These are phyloP conservation scores for Kuraishia capsulata DNA, from an alignment of 805 yeast genomes.

Conservation along the genomic window DNA sequence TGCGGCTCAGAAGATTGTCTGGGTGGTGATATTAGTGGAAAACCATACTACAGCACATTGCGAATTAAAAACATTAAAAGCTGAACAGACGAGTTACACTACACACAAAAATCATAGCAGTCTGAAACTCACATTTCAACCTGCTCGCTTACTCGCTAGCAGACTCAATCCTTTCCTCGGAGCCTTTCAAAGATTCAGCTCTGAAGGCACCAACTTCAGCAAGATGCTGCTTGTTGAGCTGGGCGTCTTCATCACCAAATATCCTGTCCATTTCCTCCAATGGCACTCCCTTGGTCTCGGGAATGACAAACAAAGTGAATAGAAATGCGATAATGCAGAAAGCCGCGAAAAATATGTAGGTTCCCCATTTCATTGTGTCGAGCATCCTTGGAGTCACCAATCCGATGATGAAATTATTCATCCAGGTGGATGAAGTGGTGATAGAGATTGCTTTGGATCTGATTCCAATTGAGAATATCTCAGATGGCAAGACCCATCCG, in stretches of 20 bases:
- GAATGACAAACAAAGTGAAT: constrained; percentile 11
- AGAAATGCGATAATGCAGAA: background rate
- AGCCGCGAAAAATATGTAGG: constrained; percentile 11
- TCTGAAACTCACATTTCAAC: no score
- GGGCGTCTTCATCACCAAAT: constrained; percentile 1
- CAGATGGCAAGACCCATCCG: constrained; percentile 46
- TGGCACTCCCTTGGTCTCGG: constrained; percentile 44
- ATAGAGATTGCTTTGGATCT: constrained; percentile 56
- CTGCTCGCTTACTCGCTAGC: no score
- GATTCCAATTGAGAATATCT: constrained; percentile 47
- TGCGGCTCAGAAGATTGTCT: no score
- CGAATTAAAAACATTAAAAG: no score
- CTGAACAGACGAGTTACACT: no score
- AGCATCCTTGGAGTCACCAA: constrained; percentile 21
- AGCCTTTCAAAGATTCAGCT: background rate
- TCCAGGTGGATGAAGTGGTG: constrained; percentile 28
- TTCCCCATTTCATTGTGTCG: constrained; percentile 15
- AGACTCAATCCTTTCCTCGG: background rate
- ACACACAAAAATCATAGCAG: no score
- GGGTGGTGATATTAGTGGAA: no score
- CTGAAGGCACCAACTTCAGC: background rate
- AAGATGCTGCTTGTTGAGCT: background rate
- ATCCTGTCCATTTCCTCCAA: constrained; percentile 11
- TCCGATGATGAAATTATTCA: constrained; percentile 25
- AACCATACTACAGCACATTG: no score